Conservation (phyloP, 306 rosid species). For the Alnus glutinosa region DNA sequence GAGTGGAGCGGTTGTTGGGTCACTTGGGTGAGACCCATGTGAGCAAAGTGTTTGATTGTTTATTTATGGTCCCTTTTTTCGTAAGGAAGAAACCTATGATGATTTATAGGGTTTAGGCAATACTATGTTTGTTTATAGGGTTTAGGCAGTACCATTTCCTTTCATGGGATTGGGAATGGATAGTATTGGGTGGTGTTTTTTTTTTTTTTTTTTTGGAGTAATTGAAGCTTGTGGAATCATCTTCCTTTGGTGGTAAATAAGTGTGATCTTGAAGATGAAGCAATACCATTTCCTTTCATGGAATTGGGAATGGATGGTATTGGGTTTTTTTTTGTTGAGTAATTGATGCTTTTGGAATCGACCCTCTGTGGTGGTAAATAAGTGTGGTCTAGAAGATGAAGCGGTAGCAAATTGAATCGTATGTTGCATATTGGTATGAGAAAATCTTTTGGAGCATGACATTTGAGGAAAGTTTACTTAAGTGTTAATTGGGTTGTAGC, state of each 20-base stretch:
- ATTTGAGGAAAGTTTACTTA: constrained; percentile 3
- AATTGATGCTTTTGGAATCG: too few species aligned
- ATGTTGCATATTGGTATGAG: background rate
- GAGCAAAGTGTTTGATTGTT: background rate
- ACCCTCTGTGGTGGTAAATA: background rate
- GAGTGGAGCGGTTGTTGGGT: background rate
- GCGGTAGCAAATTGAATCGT: background rate
- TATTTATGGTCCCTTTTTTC: background rate
- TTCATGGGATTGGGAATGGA: background rate
- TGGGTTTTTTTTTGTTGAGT: too few species aligned
- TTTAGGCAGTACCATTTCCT: background rate
- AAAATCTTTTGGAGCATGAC: background rate
- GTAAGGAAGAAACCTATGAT: background rate
- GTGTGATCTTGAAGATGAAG: background rate
- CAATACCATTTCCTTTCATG: background rate
- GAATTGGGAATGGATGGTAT: background rate
- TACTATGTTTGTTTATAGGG: background rate
- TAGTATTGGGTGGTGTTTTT: too few species aligned
- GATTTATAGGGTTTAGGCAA: background rate
- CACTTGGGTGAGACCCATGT: background rate
- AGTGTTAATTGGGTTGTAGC: constrained; percentile 6
- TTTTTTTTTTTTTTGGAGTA: background rate
- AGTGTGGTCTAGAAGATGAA: background rate
- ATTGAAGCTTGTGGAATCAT: too few species aligned
- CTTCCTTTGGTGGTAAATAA: background rate